Percentiles rank a stretch among this genome's conserved stretches.
These are phyloP conservation scores for Nannochloropsis oceanica DNA, from an alignment of 108 stramenopile genomes.

Conservation along the genomic window DNA sequence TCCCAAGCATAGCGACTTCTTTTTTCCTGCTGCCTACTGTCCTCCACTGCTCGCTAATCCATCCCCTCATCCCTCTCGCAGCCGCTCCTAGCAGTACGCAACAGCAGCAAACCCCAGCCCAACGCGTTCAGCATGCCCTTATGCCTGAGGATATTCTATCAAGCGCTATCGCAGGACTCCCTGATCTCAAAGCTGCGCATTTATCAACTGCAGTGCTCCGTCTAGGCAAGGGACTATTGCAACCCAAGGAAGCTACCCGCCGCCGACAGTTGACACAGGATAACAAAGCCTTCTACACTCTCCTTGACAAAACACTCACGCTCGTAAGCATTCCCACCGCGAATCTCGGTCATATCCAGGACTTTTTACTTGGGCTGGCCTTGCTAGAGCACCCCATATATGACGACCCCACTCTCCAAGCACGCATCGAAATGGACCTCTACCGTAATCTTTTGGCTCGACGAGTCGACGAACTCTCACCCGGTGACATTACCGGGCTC, in stretches of 20 bases:
- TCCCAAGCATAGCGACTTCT: not conserved
- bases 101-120: not conserved
- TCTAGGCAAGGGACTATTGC: not conserved
- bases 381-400: not conserved
- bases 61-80: not conserved
- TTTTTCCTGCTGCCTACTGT: not conserved
- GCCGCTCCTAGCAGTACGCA: not conserved
- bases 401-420: no score
- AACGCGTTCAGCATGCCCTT: not conserved
- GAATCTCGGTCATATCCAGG: not conserved
- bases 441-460: not conserved
- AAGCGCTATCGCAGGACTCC: not conserved
- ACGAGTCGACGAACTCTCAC: not conserved
- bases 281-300: not conserved
- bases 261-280: not conserved
- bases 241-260: not conserved
- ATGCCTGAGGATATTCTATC: not conserved
- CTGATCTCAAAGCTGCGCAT: not conserved
- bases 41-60: not conserved
- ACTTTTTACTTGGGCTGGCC: not conserved
- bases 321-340: not conserved
- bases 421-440: not conserved
- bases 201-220: not conserved
- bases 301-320: not conserved
- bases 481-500: not conserved